phyloP scores from a whole-genome alignment of 1,284 basidiomycete genomes.

The Gomphus sp. region DNA sequence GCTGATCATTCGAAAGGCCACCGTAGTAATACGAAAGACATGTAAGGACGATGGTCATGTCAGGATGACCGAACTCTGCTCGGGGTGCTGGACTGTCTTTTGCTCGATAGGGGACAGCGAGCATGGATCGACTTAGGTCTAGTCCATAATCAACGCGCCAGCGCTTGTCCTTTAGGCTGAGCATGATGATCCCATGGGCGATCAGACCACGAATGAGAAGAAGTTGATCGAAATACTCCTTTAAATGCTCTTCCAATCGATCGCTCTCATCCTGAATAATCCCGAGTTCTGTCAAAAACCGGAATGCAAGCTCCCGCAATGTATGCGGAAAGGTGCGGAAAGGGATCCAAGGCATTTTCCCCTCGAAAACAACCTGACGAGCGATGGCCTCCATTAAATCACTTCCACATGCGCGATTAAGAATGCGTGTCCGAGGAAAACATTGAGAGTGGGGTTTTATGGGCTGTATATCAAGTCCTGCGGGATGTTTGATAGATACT shows the following conservation, averaged over 20 bases:
- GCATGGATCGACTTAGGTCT: constrained; percentile 30
- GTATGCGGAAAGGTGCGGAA: constrained; percentile 2
- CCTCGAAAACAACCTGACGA: constrained; percentile 18
- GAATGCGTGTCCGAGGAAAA: constrained; percentile 28
- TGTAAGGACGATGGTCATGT: constrained; percentile 37
- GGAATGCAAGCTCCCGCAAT: constrained; percentile 9
- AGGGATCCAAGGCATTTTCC: constrained; percentile 13
- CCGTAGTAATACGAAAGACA: constrained; percentile 44
- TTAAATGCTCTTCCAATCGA: constrained; percentile 12
- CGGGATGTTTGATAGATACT: constrained; percentile 8
- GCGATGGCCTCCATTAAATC: constrained; percentile 18
- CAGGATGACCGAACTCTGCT: constrained; percentile 50
- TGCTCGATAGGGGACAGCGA: constrained; percentile 45
- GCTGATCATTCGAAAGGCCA: constrained; percentile 33
- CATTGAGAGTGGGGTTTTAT: constrained; percentile 10
- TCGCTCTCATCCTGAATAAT: neutral
- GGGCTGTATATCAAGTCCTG: constrained; percentile 15
- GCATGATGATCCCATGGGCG: constrained; percentile 31
- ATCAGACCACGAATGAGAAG: constrained; percentile 36
- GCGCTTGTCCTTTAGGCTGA: constrained; percentile 31
- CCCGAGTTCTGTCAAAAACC: constrained; percentile 8
- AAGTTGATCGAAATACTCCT: constrained; percentile 24
- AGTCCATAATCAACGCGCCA: constrained; percentile 49
- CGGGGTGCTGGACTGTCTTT: constrained; percentile 40
- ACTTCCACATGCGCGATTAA: constrained; percentile 18